Evolutionary conservation across 2,329 filamentous ascomycete genomes (phyloP).

Genomic region (Sarocladiaceae sp.): DNA sequence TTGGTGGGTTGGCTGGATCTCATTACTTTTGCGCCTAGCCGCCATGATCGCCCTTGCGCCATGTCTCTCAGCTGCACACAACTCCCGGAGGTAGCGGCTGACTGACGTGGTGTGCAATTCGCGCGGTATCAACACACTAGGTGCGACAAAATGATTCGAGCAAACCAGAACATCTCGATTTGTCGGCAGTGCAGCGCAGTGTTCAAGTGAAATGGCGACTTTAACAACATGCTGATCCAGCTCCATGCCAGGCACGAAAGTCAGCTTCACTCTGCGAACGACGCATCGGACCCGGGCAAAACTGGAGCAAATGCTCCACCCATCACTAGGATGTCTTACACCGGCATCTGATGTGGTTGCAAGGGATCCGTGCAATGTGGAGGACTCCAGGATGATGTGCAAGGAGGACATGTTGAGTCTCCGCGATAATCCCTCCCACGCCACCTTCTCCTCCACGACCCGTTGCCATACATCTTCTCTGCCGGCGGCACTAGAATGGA

Average conservation of each 20-base stretch:
- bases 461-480: slow-evolving; percentile 4
- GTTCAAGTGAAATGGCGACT: too few species aligned
- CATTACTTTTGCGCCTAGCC: background rate
- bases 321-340: background rate
- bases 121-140: too few species aligned
- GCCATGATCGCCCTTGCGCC: slow-evolving; percentile 3
- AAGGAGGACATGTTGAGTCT: slow-evolving; percentile 4
- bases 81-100: background rate
- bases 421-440: background rate
- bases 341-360: background rate
- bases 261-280: too few species aligned
- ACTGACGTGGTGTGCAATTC: too few species aligned
- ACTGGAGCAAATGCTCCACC: background rate
- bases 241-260: too few species aligned
- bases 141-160: too few species aligned
- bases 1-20: background rate
- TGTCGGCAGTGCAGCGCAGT: too few species aligned
- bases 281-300: too few species aligned
- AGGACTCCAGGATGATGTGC: background rate
- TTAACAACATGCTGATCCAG: too few species aligned
- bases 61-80: slow-evolving; percentile 3
- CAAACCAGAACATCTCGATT: too few species aligned
- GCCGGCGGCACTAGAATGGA: background rate
- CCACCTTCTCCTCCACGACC: background rate
- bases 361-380: background rate